Conservation (phyloP, 2,329 filamentous ascomycete species). For the Penicillium sp. region DNA sequence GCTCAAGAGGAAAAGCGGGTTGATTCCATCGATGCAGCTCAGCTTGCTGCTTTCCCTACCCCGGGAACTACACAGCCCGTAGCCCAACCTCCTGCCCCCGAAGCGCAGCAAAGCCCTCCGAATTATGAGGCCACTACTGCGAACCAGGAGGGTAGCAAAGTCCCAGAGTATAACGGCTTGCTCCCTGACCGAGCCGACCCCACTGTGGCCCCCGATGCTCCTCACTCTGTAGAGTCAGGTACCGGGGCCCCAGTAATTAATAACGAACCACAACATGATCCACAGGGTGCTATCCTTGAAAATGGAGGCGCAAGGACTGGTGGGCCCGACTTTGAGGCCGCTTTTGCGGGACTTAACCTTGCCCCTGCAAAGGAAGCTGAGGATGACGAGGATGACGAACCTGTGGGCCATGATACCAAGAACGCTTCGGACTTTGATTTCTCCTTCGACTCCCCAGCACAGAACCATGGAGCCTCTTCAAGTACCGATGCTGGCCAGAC, state of each 20-base stretch:
- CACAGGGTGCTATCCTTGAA: slow-evolving; percentile 15
- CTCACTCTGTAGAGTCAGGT: slow-evolving; percentile 42
- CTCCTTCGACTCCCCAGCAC: slow-evolving; percentile 49
- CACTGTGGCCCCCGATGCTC: slow-evolving; percentile 42
- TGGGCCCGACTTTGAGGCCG: slow-evolving; percentile 51
- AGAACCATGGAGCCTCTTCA: slow-evolving; percentile 31
- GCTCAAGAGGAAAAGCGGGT: slow-evolving; percentile 32
- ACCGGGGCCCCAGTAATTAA: slow-evolving; percentile 43
- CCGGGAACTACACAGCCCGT: slow-evolving; percentile 42
- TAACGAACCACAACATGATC: slow-evolving; percentile 36
- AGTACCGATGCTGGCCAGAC: slow-evolving; percentile 23
- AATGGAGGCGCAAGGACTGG: slow-evolving; percentile 35
- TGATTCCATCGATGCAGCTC: slow-evolving; percentile 42
- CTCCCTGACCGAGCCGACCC: slow-evolving; percentile 46
- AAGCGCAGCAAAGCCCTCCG: slow-evolving; percentile 62
- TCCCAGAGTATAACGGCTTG: slow-evolving; percentile 45
- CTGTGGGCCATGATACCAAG: slow-evolving; percentile 37
- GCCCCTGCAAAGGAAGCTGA: slow-evolving; percentile 51
- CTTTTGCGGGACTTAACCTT: slow-evolving; percentile 49
- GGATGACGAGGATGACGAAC: slow-evolving; percentile 69
- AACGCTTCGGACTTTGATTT: slow-evolving; percentile 49
- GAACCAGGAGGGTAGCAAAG: slow-evolving; percentile 30
- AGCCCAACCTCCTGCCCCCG: slow-evolving; percentile 53
- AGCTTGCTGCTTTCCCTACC: slow-evolving; percentile 42
- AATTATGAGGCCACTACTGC: slow-evolving; percentile 37